phyloP scores from a whole-genome alignment of 1,284 basidiomycete genomes.

The Cryptococcus amylolentus region DNA sequence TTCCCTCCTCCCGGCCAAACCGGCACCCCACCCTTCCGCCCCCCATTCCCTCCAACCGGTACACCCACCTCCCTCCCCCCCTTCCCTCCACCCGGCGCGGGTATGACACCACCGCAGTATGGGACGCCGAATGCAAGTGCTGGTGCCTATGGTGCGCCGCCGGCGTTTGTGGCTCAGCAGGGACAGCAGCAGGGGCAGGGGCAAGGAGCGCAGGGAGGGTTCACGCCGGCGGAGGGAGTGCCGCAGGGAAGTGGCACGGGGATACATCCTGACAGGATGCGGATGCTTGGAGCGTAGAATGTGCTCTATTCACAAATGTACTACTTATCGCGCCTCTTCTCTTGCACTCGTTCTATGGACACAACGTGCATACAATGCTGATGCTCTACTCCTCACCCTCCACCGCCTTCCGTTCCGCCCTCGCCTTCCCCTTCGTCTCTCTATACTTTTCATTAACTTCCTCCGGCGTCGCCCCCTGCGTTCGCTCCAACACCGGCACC shows the following conservation, averaged over 20 bases:
- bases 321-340: background rate
- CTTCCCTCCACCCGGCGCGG: constrained; percentile 23
- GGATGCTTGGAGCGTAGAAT: constrained; percentile 63
- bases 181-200: background rate
- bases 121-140: constrained; percentile 40
- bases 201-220: constrained; percentile 43
- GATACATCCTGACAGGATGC: constrained; percentile 80
- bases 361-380: background rate
- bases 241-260: constrained; percentile 42
- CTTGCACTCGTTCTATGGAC: background rate
- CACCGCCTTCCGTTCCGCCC: background rate
- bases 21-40: constrained; percentile 32
- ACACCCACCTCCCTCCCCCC: constrained; percentile 44
- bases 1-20: constrained; percentile 9
- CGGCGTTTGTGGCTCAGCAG: background rate
- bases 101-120: constrained; percentile 2
- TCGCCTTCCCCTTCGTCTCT: constrained; percentile 28
- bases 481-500: constrained; percentile 62
- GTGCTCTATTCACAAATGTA: background rate
- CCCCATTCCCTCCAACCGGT: constrained; percentile 59
- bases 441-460: constrained; percentile 74
- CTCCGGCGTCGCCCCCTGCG: constrained; percentile 66
- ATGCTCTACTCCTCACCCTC: background rate
- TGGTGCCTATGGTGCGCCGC: constrained; percentile 63
- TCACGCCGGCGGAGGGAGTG: constrained; percentile 33